Percentiles rank a stretch among this genome's conserved stretches.
phyloP scores from a whole-genome alignment of 2,329 filamentous ascomycete species.

The Penicillium polonicum region DNA sequence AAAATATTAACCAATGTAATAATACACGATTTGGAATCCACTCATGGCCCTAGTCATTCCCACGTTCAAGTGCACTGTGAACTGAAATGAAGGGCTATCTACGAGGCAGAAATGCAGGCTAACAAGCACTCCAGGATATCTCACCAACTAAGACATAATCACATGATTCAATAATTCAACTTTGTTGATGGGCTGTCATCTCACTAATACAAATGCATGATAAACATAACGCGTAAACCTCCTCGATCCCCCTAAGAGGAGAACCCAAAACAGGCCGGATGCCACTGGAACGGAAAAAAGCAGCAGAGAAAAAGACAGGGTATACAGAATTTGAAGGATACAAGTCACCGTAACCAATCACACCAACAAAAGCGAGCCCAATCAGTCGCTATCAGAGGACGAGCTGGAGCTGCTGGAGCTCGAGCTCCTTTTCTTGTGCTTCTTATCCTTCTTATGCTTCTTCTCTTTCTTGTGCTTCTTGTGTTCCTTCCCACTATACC shows the following conservation, averaged over 20 bases:
- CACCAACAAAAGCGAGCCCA: neutral
- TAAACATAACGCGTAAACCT: neutral
- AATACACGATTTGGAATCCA: neutral
- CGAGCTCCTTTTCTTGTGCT: slow-evolving; percentile 16
- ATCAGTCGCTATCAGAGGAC: slow-evolving; percentile 15
- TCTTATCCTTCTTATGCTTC: slow-evolving; percentile 20
- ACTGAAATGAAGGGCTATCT: neutral
- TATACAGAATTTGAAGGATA: neutral
- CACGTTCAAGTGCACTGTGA: neutral
- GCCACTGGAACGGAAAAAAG: neutral
- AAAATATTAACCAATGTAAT: neutral
- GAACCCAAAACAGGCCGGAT: neutral
- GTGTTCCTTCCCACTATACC: slow-evolving; percentile 12
- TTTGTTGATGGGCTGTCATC: neutral
- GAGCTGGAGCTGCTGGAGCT: slow-evolving; percentile 15
- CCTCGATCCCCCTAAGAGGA: neutral
- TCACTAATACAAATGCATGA: slow-evolving; percentile 1
- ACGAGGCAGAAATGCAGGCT: neutral
- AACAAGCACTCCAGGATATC: neutral
- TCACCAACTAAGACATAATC: neutral
- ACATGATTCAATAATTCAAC: neutral
- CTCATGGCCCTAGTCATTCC: neutral
- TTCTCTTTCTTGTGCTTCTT: slow-evolving; percentile 20
- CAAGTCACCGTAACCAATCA: neutral
- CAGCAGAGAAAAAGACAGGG: neutral